Conservation (phyloP, 106 monocot species). For the Amphibolis antarctica region DNA sequence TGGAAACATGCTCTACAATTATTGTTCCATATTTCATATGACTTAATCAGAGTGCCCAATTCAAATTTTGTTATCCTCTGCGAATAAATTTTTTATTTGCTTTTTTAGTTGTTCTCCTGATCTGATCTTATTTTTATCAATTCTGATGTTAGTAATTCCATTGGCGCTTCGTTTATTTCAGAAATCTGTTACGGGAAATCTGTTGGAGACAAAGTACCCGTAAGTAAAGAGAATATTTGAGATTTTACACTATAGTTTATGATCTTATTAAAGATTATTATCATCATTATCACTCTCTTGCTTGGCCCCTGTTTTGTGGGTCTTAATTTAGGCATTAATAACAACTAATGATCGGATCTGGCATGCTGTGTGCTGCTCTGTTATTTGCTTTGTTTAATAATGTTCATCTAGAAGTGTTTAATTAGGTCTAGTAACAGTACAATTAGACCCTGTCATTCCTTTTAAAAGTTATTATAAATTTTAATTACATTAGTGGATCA, state of each 20-base stretch:
- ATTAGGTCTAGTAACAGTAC: too few species aligned
- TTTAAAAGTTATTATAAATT: too few species aligned
- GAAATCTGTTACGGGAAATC: constrained; percentile 70
- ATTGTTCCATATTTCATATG: neutral
- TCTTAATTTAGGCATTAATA: too few species aligned
- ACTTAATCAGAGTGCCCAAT: neutral
- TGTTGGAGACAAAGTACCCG: constrained; percentile 88
- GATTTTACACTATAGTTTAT: neutral
- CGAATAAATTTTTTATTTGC: neutral
- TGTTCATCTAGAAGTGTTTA: neutral
- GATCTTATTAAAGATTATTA: neutral
- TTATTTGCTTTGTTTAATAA: neutral
- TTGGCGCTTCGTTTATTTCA: constrained; percentile 17
- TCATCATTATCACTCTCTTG: neutral
- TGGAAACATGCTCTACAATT: constrained; percentile 2
- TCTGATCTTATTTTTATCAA: neutral
- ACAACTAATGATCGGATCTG: neutral
- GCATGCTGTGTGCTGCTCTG: neutral
- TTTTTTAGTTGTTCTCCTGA: neutral
- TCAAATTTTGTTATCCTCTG: neutral
- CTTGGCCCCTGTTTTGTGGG: too few species aligned
- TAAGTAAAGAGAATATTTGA: constrained; percentile 26
- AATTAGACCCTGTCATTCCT: too few species aligned
- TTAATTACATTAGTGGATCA: too few species aligned
- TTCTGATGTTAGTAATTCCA: neutral